These are phyloP conservation scores for Suhomyces vadensis DNA, from an alignment of 805 yeast genomes.

Conservation along the genomic window DNA sequence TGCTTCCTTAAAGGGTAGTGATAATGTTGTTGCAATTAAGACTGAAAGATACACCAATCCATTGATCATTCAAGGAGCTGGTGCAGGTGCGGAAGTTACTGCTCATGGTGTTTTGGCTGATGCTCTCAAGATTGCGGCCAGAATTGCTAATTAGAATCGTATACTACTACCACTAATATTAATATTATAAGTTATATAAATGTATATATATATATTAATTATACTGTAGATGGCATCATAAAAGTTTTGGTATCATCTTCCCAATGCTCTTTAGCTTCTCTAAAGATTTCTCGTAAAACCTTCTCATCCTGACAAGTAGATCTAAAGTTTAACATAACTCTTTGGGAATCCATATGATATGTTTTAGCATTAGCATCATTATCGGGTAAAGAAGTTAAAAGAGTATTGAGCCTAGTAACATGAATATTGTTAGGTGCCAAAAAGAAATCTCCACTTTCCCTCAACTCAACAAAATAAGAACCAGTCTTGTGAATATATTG, in stretches of 20 bases:
- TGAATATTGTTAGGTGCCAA: slow-evolving; percentile 87
- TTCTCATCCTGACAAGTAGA: slow-evolving; percentile 56
- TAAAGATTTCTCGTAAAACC: slow-evolving; percentile 52
- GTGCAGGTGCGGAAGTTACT: slow-evolving; percentile 76
- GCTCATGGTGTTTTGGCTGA: slow-evolving; percentile 91
- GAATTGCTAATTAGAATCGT: slow-evolving; percentile 61
- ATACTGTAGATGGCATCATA: slow-evolving; percentile 2
- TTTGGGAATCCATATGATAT: slow-evolving; percentile 62
- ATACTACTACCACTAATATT: no score
- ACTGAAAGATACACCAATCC: slow-evolving; percentile 93
- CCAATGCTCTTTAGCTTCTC: slow-evolving; percentile 57
- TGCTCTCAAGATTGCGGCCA: slow-evolving; percentile 86
- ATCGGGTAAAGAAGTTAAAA: slow-evolving; percentile 28
- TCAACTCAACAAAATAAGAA: slow-evolving; percentile 81
- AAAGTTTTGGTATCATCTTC: slow-evolving; percentile 21
- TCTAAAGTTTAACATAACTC: slow-evolving; percentile 69
- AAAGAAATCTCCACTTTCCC: slow-evolving; percentile 74
- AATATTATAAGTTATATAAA: background rate
- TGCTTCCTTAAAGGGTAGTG: slow-evolving; percentile 93
- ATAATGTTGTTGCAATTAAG: slow-evolving; percentile 89
- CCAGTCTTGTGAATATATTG: slow-evolving; percentile 93
- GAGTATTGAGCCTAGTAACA: slow-evolving; percentile 66
- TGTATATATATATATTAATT: no score
- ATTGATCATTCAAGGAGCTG: slow-evolving; percentile 96
- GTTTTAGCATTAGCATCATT: slow-evolving; percentile 19